Conservation (phyloP, 108 stramenopile species). For the Epithemia pelagica region DNA sequence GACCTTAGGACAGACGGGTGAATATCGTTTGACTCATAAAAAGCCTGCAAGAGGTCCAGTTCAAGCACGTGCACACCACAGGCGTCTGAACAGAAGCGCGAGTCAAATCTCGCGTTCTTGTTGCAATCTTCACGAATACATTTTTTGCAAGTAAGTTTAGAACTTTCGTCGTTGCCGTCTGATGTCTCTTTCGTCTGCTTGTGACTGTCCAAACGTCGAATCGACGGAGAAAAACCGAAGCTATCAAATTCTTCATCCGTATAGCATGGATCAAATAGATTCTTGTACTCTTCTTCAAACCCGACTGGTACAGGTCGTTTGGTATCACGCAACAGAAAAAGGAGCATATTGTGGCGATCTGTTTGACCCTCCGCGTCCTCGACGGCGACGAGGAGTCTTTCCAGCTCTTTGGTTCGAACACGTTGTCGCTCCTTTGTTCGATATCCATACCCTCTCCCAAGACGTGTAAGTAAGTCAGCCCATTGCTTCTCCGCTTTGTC, state of each 20-base stretch:
- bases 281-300: conserved; percentile 48
- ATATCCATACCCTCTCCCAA: conserved; percentile 28
- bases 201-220: background rate
- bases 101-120: conserved; percentile 63
- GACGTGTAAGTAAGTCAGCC: conserved; percentile 49
- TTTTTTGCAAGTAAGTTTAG: background rate
- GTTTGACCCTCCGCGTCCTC: conserved; percentile 79
- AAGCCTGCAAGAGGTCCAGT: conserved; percentile 55
- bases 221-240: background rate
- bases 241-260: background rate
- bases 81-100: conserved; percentile 76
- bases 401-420: conserved; percentile 62
- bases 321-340: conserved; percentile 72
- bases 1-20: conserved; percentile 47
- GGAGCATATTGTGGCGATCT: conserved; percentile 83
- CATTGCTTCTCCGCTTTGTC: conserved; percentile 85
- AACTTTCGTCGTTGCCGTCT: conserved; percentile 1
- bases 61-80: conserved; percentile 70
- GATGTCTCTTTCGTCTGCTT: background rate
- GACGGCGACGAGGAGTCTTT: conserved; percentile 53
- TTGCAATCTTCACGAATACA: conserved; percentile 52
- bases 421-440: conserved; percentile 55
- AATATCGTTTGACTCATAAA: conserved; percentile 56
- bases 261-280: conserved; percentile 68
- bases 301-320: conserved; percentile 52